Conservation (phyloP, 768 basidiomycete species). For the Xerocomus spinulosus region DNA sequence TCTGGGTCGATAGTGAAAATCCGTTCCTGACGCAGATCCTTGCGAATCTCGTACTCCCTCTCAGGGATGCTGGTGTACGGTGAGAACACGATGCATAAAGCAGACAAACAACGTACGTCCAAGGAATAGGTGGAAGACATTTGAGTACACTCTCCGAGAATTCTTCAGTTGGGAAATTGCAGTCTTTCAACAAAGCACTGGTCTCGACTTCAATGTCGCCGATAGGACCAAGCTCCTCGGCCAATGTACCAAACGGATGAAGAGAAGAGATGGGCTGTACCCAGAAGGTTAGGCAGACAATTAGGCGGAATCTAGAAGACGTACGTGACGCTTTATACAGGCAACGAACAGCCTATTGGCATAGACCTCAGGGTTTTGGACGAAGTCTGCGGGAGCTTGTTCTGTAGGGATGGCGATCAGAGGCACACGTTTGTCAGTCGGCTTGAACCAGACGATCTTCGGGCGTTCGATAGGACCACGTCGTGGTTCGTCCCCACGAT, state of each 20-base stretch:
- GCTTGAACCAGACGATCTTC: slow-evolving; percentile 99
- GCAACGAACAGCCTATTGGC: slow-evolving; percentile 91
- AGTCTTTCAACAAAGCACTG: slow-evolving; percentile 94
- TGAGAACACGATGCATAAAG: slow-evolving; percentile 8
- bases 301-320: slow-evolving; percentile 29
- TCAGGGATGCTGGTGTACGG: slow-evolving; percentile 66
- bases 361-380: slow-evolving; percentile 90
- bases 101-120: slow-evolving; percentile 55
- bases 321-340: slow-evolving; percentile 95
- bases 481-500: slow-evolving; percentile 78
- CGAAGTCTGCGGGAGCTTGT: slow-evolving; percentile 94
- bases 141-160: slow-evolving; percentile 94
- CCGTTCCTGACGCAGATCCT: slow-evolving; percentile 79
- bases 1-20: slow-evolving; percentile 93
- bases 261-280: slow-evolving; percentile 85
- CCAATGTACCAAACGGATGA: slow-evolving; percentile 97
- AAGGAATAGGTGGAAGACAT: slow-evolving; percentile 93
- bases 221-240: slow-evolving; percentile 96
- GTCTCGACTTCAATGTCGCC: slow-evolving; percentile 99
- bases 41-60: slow-evolving; percentile 80
- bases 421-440: slow-evolving; percentile 97
- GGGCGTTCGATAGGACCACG: slow-evolving; percentile 81
- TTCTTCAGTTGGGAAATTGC: slow-evolving; percentile 97
- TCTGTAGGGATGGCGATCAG: slow-evolving; percentile 98
- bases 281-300: slow-evolving; percentile 17